Evolutionary conservation across 192 early-diverging fungal species (phyloP).

Genomic region (Lobosporangium transversale): DNA sequence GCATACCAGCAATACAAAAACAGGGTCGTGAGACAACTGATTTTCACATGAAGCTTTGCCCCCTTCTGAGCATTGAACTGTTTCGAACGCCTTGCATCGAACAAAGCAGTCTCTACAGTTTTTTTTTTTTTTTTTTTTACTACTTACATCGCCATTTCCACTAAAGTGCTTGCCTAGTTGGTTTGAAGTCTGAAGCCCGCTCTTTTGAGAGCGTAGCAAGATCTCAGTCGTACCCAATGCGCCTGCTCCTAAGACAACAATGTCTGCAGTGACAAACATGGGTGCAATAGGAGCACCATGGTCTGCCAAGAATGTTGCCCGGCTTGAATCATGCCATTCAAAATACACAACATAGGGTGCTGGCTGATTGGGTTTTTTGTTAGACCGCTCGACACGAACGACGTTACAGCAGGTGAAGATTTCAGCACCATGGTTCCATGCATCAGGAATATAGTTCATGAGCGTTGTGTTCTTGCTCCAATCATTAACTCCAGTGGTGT

Average conservation of each 20-base stretch:
- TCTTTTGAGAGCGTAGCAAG: slow-evolving; percentile 47
- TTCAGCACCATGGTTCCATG: slow-evolving; percentile 61
- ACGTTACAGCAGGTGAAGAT: slow-evolving; percentile 54
- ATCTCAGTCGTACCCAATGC: slow-evolving; percentile 56
- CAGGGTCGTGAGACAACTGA: background rate
- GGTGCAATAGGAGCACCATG: slow-evolving; percentile 25
- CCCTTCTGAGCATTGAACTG: no score
- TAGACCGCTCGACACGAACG: slow-evolving; percentile 52
- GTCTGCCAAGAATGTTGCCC: slow-evolving; percentile 27
- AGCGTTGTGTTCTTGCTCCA: slow-evolving; percentile 59
- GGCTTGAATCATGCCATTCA: slow-evolving; percentile 55
- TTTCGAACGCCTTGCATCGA: no score
- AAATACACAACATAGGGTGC: slow-evolving; percentile 53
- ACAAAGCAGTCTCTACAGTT: background rate
- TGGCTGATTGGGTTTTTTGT: slow-evolving; percentile 5
- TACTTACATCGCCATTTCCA: slow-evolving; percentile 62
- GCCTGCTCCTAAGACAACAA: slow-evolving; percentile 57
- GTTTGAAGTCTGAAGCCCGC: slow-evolving; percentile 45
- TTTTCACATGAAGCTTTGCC: slow-evolving; percentile 13
- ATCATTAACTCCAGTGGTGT: slow-evolving; percentile 57
- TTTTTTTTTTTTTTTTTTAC: background rate
- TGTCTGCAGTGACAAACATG: slow-evolving; percentile 57
- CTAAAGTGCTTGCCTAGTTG: slow-evolving; percentile 56
- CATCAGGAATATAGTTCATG: slow-evolving; percentile 61
- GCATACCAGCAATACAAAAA: background rate